These are phyloP conservation scores for Aspergillus kassunensis DNA, from an alignment of 495 filamentous ascomycete species.

Conservation along the genomic window DNA sequence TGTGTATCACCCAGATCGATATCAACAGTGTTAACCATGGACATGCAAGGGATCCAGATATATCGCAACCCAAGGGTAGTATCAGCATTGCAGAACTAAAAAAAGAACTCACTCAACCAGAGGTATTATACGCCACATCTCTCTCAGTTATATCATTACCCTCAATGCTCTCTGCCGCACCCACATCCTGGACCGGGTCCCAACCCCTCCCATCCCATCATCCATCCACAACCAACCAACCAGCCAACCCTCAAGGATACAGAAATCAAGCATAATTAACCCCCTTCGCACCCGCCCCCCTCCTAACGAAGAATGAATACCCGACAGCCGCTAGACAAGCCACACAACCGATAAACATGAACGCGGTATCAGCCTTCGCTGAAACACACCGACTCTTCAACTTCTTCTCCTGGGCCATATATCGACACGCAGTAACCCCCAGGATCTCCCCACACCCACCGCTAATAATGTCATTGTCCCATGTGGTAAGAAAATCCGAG, in stretches of 20 bases:
- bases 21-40: too few species aligned
- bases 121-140: too few species aligned
- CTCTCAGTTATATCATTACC: too few species aligned
- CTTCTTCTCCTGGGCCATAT: constrained; percentile 17
- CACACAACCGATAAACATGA: constrained; percentile 28
- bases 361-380: constrained; percentile 26
- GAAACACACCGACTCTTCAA: constrained; percentile 24
- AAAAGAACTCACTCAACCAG: too few species aligned
- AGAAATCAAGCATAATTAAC: constrained; percentile 8
- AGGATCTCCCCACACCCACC: constrained; percentile 22
- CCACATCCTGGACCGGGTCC: too few species aligned
- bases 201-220: too few species aligned
- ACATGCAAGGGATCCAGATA: too few species aligned
- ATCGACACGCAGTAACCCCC: constrained; percentile 1
- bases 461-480: constrained; percentile 30
- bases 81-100: too few species aligned
- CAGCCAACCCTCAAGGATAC: background rate
- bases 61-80: too few species aligned
- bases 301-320: background rate
- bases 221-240: too few species aligned
- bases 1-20: too few species aligned
- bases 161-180: too few species aligned
- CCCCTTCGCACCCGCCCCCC: background rate
- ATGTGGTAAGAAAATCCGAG: constrained; percentile 17
- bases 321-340: constrained; percentile 13